Evolutionary conservation across 2,329 filamentous ascomycete genomes (phyloP), one percentile per base, ranked within the genome.

Genomic region (Cercospora sojina): DNA sequence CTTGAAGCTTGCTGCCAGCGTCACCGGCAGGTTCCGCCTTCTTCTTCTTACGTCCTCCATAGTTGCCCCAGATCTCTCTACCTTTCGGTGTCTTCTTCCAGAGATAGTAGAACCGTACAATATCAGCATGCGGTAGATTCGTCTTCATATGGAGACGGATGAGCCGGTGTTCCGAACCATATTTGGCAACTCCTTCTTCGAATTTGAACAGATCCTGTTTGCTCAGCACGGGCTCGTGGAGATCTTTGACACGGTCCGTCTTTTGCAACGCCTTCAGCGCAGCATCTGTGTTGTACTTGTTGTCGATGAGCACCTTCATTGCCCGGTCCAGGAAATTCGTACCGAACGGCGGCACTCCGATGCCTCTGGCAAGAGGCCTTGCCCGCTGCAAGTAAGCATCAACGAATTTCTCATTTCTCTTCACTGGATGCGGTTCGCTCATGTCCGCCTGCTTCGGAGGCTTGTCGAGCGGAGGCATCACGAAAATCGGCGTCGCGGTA

Each of bases 71-170:
- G 23, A 99, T 88, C 73, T 95, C 88, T 75, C 87, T 89, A 47
- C 95, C 95, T 66, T 90, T 88, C 1, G 90, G 86, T 0, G 92
- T 92, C 80, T 98, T 98, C 81, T 99, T 99, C 95, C 95, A 99
- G 71, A 91, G 91, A 77, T 99, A 99, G 79, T 98, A 99, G 76
- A 91, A 96, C 3, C 95, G 91, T 27, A 96, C 92, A 68, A 97
- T 90, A 66, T 92, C 87, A 59, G 90, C 88, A 68, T 93, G 88
- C 47, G 87, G 88, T 72, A 95, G 87, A 25, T 55, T 71, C 0
- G 90, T 91, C 78, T 92, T 93, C 74, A 97, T 91, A 77, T 97
- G 91, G 72, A 91, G 89, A 70, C 89, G 92, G 67, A 98, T 90
- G 56, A 86, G 86, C 71, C 92, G 87, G 73, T 96, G 88, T 79